phyloP scores from a whole-genome alignment of 208 protist genomes.

The Acanthamoeba royreba region DNA sequence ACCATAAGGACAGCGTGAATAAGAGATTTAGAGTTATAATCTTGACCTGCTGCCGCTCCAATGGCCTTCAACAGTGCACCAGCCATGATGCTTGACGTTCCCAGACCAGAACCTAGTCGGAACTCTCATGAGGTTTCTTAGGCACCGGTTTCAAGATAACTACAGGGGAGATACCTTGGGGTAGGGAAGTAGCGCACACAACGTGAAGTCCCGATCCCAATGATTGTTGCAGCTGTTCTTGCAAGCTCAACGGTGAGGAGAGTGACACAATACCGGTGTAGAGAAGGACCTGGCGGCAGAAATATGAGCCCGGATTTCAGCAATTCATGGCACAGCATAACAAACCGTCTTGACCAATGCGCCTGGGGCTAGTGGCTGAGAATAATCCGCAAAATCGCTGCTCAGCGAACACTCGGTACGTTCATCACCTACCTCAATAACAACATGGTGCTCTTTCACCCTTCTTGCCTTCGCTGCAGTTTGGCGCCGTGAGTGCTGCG shows the following conservation, averaged over 20 bases:
- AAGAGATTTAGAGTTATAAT: not conserved
- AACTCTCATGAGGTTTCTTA: too few species aligned
- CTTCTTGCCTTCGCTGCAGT: not conserved
- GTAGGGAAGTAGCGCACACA: not conserved
- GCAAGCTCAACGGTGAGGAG: not conserved
- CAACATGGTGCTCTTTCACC: not conserved
- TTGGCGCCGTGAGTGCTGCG: too few species aligned
- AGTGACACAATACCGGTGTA: not conserved
- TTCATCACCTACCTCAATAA: not conserved
- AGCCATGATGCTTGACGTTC: slow-evolving; percentile 54
- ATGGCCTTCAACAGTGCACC: slow-evolving; percentile 39
- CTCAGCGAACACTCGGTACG: not conserved
- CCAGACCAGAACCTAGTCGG: slow-evolving; percentile 54
- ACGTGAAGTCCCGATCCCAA: not conserved
- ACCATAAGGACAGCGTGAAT: slow-evolving; percentile 8
- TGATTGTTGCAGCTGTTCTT: not conserved
- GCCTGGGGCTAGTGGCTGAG: not conserved
- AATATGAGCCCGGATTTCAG: not conserved
- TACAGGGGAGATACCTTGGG: not conserved
- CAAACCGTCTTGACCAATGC: slow-evolving; percentile 33
- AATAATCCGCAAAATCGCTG: slow-evolving; percentile 2
- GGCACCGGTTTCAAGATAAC: too few species aligned
- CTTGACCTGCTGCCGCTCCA: not conserved
- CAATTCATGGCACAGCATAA: not conserved
- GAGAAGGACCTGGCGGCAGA: not conserved